Evolutionary conservation across 78 protist species (phyloP).

Genomic region (Creolimax fragrantissima): DNA sequence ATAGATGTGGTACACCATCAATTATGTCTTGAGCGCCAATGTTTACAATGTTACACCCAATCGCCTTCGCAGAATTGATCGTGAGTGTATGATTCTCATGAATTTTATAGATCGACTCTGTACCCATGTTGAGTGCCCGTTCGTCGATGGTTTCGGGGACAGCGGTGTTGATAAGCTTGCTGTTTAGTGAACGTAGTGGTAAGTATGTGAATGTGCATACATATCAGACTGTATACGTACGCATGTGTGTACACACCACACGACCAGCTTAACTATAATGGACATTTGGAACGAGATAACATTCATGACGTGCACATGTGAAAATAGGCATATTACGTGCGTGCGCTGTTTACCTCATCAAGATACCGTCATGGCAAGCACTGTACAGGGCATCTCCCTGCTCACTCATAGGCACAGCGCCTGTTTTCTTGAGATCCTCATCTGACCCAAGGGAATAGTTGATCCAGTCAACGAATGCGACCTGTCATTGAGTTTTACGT

Average conservation of each 20-base stretch:
- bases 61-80: constrained; percentile 81
- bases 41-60: constrained; percentile 80
- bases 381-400: constrained; percentile 36
- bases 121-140: constrained; percentile 78
- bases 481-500: background rate
- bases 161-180: constrained; percentile 80
- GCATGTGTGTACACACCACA: no score
- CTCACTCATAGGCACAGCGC: constrained; percentile 5
- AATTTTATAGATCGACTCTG: constrained; percentile 24
- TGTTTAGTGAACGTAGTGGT: background rate
- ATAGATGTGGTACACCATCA: constrained; percentile 67
- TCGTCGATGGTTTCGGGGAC: constrained; percentile 84
- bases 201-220: background rate
- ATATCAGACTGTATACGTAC: background rate
- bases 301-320: no score
- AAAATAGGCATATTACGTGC: no score
- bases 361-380: constrained; percentile 52
- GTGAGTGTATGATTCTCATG: constrained; percentile 53
- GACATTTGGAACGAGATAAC: no score
- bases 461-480: constrained; percentile 40
- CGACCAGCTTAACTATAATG: no score
- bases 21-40: constrained; percentile 69
- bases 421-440: constrained; percentile 40
- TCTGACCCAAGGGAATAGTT: constrained; percentile 52
- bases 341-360: constrained; percentile 37